A percentile compares a stretch with the other conserved stretches of the same genome.
These are phyloP conservation scores for Rhizophagus clarus DNA, from an alignment of 192 early-diverging fungal species.

Conservation along the genomic window DNA sequence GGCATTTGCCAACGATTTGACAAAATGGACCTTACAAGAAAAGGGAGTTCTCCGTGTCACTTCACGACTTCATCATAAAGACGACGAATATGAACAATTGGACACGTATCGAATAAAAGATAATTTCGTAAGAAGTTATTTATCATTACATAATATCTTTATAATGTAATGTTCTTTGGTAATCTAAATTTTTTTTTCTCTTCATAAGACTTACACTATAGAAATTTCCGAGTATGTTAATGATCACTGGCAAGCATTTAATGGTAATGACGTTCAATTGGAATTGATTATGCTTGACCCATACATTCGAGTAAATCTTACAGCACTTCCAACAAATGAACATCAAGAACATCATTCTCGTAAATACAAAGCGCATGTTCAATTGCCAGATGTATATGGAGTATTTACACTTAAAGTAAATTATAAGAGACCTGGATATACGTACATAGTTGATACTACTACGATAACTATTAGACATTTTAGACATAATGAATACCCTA, in stretches of 20 bases:
- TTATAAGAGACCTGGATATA: conserved; percentile 84
- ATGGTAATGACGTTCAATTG: conserved; percentile 81
- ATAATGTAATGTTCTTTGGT: neutral
- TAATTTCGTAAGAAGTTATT: conserved; percentile 64
- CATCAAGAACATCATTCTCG: conserved; percentile 37
- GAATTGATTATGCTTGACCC: conserved; percentile 98
- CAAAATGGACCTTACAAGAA: conserved; percentile 92
- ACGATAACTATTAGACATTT: conserved; percentile 87
- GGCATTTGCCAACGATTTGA: conserved; percentile 72
- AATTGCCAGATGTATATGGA: conserved; percentile 93
- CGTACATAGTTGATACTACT: conserved; percentile 73
- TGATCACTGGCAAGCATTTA: conserved; percentile 84
- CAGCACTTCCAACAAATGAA: conserved; percentile 40
- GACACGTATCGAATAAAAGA: conserved; percentile 93
- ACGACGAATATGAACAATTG: conserved; percentile 62
- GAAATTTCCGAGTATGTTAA: conserved; percentile 78
- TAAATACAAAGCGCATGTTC: conserved; percentile 45
- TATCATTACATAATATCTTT: neutral
- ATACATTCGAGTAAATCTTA: conserved; percentile 81
- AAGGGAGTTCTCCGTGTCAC: conserved; percentile 82
- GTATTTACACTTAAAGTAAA: conserved; percentile 97
- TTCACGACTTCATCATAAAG: conserved; percentile 64
- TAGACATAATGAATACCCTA: conserved; percentile 94
- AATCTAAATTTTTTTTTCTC: neutral
- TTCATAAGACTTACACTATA: conserved; percentile 67